Evolutionary conservation across 2,329 filamentous ascomycete species (phyloP), one percentile per base, ranked within the genome.

Genomic region (Cordyceps farinosa): DNA sequence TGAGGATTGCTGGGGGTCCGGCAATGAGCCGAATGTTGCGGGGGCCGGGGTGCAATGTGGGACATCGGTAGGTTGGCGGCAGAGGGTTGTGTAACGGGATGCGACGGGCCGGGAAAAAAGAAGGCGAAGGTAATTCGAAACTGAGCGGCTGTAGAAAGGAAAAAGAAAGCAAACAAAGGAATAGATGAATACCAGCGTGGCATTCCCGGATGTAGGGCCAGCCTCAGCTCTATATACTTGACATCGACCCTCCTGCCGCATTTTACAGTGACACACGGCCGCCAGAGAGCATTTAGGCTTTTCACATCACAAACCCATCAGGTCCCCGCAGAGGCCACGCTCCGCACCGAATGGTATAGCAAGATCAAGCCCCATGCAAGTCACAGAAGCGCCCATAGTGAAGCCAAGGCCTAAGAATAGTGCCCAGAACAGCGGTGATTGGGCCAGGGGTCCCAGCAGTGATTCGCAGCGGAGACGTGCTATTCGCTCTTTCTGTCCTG

Each of bases 201-300:
- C 22, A 29, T 22, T 48, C 11, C 34, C 48, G 1, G 29, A 42
- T 27, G 38, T 30, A 42, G 48, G 59, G 40, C 48, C 17, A 48
- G 29, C 50, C 30, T 11, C n/a, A n/a, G 13, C 48, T 54, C 50
- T 61, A 61, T 54, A 61, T 54, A 61, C 50, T 17, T 45, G 30
- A 29, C 36, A 22, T 44, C 9, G 5, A 2, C n/a, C 5, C 27
- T 53, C 22, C 58, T 3, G 5, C 15, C 29, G 15, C 32, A 1
- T 44, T 22, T 22, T 50, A 52, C 34, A 15, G 56, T 51, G 32
- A n/a, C 15, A n/a, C 27, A 7, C 22, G 27, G 9, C 56, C 34
- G 55, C 54, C 40, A 57, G 11, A 5, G 17, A 22, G 17, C 34
- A 50, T 44, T 51, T 11, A 32, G 47, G 17, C 36, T 32, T 52